Base-by-base conservation (phyloP, 169 alveolate species). In the Plasmodium billcollinsi region DNA sequence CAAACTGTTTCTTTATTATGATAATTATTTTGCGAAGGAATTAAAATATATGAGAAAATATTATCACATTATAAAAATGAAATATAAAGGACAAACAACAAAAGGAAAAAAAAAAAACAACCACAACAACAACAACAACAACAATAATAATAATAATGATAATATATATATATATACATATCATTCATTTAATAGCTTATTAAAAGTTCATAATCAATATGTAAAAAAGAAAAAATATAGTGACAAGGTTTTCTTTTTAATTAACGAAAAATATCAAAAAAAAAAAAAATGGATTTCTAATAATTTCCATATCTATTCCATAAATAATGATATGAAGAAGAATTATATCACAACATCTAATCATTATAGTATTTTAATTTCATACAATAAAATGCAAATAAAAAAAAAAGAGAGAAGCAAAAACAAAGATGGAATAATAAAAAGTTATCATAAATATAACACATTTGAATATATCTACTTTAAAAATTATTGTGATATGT, bases 211-310 rank as follows among this genome's bases (percentile, higher is more conserved):
- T 20, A 56, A 50, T 26, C 26, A 65, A 50, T 11, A 50, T 45
- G 24, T 18, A 20, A 76, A 24, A 47, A 24, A 54, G 9, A 66
- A 76, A 65, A 39, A 39, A 39, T 5, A 39, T 39, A 7, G 9
- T 39, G 9, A 39, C 11, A 39, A 39, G 0, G 9, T 39, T 39
- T 39, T 39, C 5, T 39, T 39, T 5, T 39, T 39, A 39, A 39
- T 39, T 39, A 39, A 39, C 2, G 47, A 9, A 18, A 56, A 56
- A 56, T 12, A 21, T 56, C 18, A 18, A 56, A 56, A 12, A 6
- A 56, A n/a, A 18, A 56, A 56, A 56, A 61, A 61, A n/a, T 69
- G 83, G 85, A 56, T 56, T 33, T 45, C 61, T 39, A 83, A 21
- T 21, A 9, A 73, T 61, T 62, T 83, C 9, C 73, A 43, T 50